phyloP scores from a whole-genome alignment of 192 early-diverging fungal species.

The Gaertneriomyces sp. region DNA sequence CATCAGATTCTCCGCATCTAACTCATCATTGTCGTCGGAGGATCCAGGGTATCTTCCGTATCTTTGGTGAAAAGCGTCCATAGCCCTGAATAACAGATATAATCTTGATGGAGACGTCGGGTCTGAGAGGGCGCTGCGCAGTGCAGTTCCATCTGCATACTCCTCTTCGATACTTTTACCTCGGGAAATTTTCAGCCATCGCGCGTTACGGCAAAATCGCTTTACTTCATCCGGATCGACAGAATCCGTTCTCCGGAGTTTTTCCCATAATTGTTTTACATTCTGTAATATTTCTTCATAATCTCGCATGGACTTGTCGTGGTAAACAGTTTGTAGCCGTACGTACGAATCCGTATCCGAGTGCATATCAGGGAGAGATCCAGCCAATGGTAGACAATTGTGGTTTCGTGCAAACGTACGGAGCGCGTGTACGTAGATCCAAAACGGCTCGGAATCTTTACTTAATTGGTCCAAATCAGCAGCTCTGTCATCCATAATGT shows the following conservation, averaged over 20 bases:
- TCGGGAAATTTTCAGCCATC: conserved; percentile 63
- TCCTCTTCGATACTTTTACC: conserved; percentile 60
- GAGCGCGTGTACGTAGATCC: no score
- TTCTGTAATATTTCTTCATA: no score
- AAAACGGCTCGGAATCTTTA: no score
- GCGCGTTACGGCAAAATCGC: conserved; percentile 79
- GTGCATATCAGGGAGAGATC: conserved; percentile 95
- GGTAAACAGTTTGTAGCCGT: conserved; percentile 65
- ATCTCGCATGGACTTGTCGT: no score
- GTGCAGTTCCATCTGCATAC: conserved; percentile 17
- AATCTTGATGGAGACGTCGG: conserved; percentile 56
- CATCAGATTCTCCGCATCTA: neutral
- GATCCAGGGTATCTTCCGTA: conserved; percentile 63
- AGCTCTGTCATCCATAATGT: neutral
- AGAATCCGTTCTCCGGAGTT: conserved; percentile 33
- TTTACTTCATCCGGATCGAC: conserved; percentile 42
- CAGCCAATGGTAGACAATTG: conserved; percentile 70
- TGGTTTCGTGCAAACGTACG: no score
- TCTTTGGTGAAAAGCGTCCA: conserved; percentile 57
- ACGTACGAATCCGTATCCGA: conserved; percentile 87
- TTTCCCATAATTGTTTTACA: no score
- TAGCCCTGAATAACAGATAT: conserved; percentile 66
- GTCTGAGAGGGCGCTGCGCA: conserved; percentile 46
- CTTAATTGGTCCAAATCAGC: neutral
- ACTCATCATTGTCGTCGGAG: neutral